phyloP scores from a whole-genome alignment of 208 protist species.

The Wallacemonas rigidus region DNA sequence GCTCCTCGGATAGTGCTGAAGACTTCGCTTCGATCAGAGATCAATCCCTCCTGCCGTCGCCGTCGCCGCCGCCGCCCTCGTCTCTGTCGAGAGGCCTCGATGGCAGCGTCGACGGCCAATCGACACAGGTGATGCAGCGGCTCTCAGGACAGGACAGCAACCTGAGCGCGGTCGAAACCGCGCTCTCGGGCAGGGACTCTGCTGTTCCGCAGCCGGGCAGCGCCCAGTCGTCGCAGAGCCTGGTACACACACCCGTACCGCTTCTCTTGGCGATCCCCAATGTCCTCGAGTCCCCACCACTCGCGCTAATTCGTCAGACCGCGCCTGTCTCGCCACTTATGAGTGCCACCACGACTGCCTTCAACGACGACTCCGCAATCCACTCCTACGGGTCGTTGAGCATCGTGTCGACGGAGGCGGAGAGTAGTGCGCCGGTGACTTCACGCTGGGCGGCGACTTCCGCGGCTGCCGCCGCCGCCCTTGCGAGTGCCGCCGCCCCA shows the following conservation, averaged over 20 bases:
- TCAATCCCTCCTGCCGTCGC: neutral
- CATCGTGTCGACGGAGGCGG: neutral
- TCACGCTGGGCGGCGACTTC: conserved; percentile 4
- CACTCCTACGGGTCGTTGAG: conserved; percentile 9
- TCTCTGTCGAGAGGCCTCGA: neutral
- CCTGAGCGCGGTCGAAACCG: neutral
- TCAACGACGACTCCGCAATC: neutral
- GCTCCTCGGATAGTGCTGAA: neutral
- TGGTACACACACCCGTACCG: no score
- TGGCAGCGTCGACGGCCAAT: neutral
- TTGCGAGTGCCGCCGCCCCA: neutral
- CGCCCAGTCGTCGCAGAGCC: no score
- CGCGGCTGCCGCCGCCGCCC: conserved; percentile 5
- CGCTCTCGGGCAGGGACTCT: neutral
- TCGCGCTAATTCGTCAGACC: conserved; percentile 3
- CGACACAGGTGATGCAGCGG: neutral
- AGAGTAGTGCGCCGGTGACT: neutral
- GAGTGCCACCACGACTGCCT: neutral
- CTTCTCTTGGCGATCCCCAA: no score
- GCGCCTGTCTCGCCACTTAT: neutral
- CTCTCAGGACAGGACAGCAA: neutral
- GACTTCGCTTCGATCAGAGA: conserved; percentile 13
- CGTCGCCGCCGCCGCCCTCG: neutral
- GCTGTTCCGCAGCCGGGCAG: neutral
- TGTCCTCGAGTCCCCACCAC: neutral